Evolutionary conservation across 768 basidiomycete genomes (phyloP).

Genomic region (Collybiopsis luxurians): DNA sequence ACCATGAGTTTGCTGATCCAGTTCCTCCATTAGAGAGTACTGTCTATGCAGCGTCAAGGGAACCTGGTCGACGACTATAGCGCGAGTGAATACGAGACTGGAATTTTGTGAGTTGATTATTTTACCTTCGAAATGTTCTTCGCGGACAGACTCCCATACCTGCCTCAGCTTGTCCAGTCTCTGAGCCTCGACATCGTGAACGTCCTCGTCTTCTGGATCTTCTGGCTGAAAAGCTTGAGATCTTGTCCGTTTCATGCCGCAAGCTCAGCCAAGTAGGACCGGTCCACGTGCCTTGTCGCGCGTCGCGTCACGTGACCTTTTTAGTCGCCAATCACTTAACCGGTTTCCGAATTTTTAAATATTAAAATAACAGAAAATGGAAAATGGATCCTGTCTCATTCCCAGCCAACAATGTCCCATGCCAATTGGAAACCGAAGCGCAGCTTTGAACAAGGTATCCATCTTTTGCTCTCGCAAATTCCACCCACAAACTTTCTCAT

Average conservation of each 20-base stretch:
- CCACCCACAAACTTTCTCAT: background rate
- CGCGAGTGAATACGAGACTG: background rate
- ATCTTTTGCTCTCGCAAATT: background rate
- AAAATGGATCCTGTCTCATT: background rate
- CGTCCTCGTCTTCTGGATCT: background rate
- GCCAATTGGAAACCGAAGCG: conserved; percentile 1
- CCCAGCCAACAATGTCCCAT: too few species aligned
- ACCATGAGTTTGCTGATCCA: conserved; percentile 68
- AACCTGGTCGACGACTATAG: conserved; percentile 71
- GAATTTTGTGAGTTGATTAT: background rate
- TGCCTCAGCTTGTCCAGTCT: conserved; percentile 52
- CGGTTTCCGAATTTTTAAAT: background rate
- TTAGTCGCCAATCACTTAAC: too few species aligned
- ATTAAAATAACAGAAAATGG: background rate
- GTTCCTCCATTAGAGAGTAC: conserved; percentile 65
- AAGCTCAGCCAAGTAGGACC: too few species aligned
- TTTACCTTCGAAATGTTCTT: conserved; percentile 78
- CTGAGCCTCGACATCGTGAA: conserved; percentile 18
- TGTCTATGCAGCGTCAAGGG: conserved; percentile 74
- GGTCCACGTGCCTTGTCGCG: too few species aligned
- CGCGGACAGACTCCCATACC: conserved; percentile 73
- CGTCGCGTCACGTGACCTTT: too few species aligned
- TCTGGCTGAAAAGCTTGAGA: conserved; percentile 2
- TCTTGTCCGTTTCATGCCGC: conserved; percentile 1
- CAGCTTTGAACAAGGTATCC: background rate